Base-by-base conservation (phyloP, 2,329 filamentous ascomycete genomes). In the Fusarium hostae region DNA sequence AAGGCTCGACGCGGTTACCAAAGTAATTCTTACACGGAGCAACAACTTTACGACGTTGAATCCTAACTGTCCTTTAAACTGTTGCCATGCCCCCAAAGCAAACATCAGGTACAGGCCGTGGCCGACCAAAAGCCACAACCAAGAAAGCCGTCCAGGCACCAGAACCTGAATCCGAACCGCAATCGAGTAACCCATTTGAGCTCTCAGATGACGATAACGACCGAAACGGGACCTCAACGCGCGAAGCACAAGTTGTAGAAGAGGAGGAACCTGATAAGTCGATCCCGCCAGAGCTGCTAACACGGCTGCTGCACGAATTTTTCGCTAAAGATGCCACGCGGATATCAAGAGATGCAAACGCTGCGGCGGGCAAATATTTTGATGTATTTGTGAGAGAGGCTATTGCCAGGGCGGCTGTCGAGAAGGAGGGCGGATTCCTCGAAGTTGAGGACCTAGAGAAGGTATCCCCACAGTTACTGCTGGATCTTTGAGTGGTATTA, bases 381-480 rank as follows among this genome's bases (percentile, higher is more conserved):
- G 94, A 98, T 81, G 89, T 95, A 1, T 98, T 98, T 82, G 92
- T 97, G 58, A 87, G 92, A 68, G 95, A 98, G 83, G 94, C 94
- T 2, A 90, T 98, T 78, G 94, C 94, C 20, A 84, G 95, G 77
- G 91, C 93, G 41, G 89, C 90, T 13, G 89, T 90, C 64, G 92
- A 94, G 84, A 91, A 91, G 78, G 84, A 85, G 35, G 86, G 89
- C 64, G 90, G 88, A 7, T 94, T 95, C 77, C 79, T 95, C 39
- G 93, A 96, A 88, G 91, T 97, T 48, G 94, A 97, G 78, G 95
- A 98, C 83, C 79, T 98, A 66, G 95, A 98, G 83, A 96, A 94
- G 81, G 85, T 97, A 75, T 92, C 93, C 18, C 93, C 93, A 60
- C 94, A 97, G 81, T 83, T 98, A 77, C 82, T 97, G 75, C 85